Evolutionary conservation across 2,329 filamentous ascomycete species (phyloP), one percentile per base, ranked within the genome.

Genomic region (Talaromyces amestolkiae): DNA sequence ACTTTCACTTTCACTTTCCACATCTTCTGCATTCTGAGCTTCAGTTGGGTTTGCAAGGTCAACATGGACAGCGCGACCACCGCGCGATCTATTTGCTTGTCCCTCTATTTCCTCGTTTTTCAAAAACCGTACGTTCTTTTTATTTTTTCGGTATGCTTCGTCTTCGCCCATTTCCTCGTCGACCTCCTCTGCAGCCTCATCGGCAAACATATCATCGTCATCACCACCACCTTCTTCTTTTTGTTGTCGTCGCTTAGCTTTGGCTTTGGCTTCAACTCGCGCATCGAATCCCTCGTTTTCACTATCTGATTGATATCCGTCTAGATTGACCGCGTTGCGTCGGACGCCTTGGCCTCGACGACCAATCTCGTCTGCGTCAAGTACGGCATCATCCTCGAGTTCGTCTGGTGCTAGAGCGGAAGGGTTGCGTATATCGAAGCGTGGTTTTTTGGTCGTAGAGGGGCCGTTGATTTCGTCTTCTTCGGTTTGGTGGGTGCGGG

Each of bases 361-460:
- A 17, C 93, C 93, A 69, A 98, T 97, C 45, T 97, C 93, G 74
- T 98, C 95, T 24, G 93, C 92, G 60, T 96, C 92, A 9, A 99
- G 86, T 33, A 94, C 86, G 0, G 87, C 87, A 69, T 90, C 90
- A 53, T 91, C 88, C 68, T 91, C 90, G 2, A 86, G 85, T 1
- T 88, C 90, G 75, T 96, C 92, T 1, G 93, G 89, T 1, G 92
- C 94, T 4, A 99, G 86, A 0, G 91, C 93, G 17, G 93, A 97
- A 3, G 95, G 95, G 75, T 99, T 98, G 69, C 95, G 92, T 62
- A 95, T 83, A 77, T 99, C 95, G 79, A 99, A 99, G 73, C 91
- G 92, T 66, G 92, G 90, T 74, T 93, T 93, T 77, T 96, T 96
- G 61, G 82, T 76, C 2, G 82, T 78, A 1, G 75, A 75, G 35